Conservation (phyloP, 2,329 filamentous ascomycete genomes). For the Diaporthe sp. region DNA sequence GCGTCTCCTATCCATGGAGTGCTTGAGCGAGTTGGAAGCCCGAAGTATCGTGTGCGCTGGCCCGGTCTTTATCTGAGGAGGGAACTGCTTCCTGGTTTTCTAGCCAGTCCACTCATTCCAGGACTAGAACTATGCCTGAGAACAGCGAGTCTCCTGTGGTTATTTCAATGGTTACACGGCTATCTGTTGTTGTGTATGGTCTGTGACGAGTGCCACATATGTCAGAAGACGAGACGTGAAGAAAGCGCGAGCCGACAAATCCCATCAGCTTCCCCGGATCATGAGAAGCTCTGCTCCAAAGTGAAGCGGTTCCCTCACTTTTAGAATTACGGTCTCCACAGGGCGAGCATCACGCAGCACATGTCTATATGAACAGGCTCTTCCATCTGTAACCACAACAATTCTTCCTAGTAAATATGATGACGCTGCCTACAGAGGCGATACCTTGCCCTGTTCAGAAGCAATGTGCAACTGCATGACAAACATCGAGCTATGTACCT, state of each 20-base stretch:
- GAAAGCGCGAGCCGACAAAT: too few relatives aligned
- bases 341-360: too few relatives aligned
- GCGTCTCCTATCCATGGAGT: background rate
- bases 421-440: slow-evolving; percentile 2
- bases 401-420: slow-evolving; percentile 41
- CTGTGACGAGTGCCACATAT: background rate
- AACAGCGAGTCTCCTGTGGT: background rate
- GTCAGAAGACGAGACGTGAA: slow-evolving; percentile 4
- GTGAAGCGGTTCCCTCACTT: too few relatives aligned
- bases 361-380: too few relatives aligned
- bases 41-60: background rate
- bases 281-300: too few relatives aligned
- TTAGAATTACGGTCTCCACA: too few relatives aligned
- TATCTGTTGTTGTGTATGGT: background rate
- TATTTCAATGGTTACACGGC: background rate
- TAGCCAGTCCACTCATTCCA: background rate
- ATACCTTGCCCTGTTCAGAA: too few relatives aligned
- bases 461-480: too few relatives aligned
- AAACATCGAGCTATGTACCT: too few relatives aligned
- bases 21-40: background rate
- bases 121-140: background rate
- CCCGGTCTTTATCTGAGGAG: background rate
- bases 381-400: background rate
- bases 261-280: too few relatives aligned
- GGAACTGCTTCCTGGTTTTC: background rate